Conservation (phyloP, 352 stramenopile species). For the Globisporangium splendens region DNA sequence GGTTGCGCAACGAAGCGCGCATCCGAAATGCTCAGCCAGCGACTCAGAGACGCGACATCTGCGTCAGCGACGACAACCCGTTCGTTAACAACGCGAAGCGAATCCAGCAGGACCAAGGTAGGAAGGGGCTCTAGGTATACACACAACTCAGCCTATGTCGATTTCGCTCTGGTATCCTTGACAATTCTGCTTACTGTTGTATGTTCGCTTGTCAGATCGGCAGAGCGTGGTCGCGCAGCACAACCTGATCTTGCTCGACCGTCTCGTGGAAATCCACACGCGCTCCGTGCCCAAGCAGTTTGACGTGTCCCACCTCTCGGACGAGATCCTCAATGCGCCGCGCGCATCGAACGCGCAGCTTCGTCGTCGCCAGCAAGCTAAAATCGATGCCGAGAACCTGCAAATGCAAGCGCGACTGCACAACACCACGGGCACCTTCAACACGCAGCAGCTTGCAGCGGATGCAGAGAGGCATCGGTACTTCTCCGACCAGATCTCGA, state of each 20-base stretch:
- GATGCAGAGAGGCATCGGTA: conserved; percentile 47
- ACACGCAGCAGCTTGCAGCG: conserved; percentile 41
- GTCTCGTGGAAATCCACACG: conserved; percentile 52
- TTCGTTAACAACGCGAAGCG: conserved; percentile 51
- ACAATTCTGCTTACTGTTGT: background rate
- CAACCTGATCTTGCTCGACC: conserved; percentile 43
- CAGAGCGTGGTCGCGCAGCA: conserved; percentile 42
- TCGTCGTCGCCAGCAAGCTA: conserved; percentile 35
- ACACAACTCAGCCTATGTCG: no score
- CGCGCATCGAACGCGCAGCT: conserved; percentile 27
- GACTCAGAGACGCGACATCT: conserved; percentile 28
- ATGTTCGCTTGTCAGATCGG: conserved; percentile 26
- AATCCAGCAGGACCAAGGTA: conserved; percentile 58
- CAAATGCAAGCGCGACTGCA: conserved; percentile 37
- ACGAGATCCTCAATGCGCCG: conserved; percentile 35
- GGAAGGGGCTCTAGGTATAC: no score
- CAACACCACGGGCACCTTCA: conserved; percentile 35
- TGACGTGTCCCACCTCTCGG: conserved; percentile 51
- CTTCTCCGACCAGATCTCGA: conserved; percentile 54
- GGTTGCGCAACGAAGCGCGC: conserved; percentile 41
- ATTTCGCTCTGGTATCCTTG: no score
- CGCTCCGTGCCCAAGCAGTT: conserved; percentile 51
- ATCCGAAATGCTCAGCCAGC: conserved; percentile 43
- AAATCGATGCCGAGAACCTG: conserved; percentile 48
- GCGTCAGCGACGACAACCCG: conserved; percentile 17